A percentile compares a stretch with the other conserved stretches of the same genome.
Evolutionary conservation across 345 rosid genomes (phyloP).

Genomic region (Zanthoxylum bungeanum): DNA sequence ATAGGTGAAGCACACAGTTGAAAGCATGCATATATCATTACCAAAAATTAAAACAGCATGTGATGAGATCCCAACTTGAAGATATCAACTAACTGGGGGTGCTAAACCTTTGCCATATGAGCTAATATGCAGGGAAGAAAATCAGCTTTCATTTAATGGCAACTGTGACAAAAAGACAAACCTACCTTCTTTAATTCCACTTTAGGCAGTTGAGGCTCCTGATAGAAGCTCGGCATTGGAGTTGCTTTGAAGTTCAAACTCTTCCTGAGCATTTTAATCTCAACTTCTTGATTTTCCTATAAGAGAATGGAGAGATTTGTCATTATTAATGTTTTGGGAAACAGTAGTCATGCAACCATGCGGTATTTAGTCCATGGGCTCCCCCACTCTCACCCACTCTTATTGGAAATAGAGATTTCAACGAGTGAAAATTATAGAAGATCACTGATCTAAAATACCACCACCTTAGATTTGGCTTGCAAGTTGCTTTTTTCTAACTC

Average conservation of each 20-base stretch:
- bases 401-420: neutral
- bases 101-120: too few relatives aligned
- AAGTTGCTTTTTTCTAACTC: slow-evolving; percentile 71
- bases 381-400: neutral
- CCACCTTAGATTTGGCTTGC: slow-evolving; percentile 99
- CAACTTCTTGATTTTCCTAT: slow-evolving; percentile 97
- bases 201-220: slow-evolving; percentile 88
- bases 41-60: too few relatives aligned
- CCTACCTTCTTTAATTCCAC: slow-evolving; percentile 84
- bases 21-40: too few relatives aligned
- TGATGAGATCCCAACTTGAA: too few relatives aligned
- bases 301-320: slow-evolving; percentile 7
- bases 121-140: neutral
- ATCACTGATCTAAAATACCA: slow-evolving; percentile 15
- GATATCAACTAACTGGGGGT: too few relatives aligned
- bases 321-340: too few relatives aligned
- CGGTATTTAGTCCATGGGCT: neutral
- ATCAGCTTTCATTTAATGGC: neutral
- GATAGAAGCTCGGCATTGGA: slow-evolving; percentile 98
- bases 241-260: slow-evolving; percentile 94
- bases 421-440: neutral
- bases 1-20: neutral
- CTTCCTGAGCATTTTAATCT: slow-evolving; percentile 84
- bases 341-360: too few relatives aligned
- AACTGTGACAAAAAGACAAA: slow-evolving; percentile 14